Percentiles rank a stretch among this genome's conserved stretches.
Conservation (phyloP, 208 protist species). For the Leishmania aethiopica region DNA sequence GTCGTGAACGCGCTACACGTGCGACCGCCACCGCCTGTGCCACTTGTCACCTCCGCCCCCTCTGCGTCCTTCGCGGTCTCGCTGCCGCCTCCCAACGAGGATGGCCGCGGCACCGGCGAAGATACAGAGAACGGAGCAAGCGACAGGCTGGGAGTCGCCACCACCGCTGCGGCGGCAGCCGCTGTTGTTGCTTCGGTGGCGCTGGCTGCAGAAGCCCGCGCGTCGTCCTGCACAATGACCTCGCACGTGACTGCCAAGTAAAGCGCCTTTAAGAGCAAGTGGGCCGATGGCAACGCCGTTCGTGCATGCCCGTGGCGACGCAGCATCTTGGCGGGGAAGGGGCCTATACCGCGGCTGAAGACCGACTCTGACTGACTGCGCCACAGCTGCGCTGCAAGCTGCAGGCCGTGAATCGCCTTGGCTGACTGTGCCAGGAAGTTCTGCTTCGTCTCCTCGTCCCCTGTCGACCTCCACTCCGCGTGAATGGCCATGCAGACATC, state of each 20-base stretch:
- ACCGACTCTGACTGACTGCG: slow-evolving; percentile 44
- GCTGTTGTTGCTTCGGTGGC: background rate
- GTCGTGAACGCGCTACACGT: slow-evolving; percentile 17
- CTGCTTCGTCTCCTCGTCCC: slow-evolving; percentile 67
- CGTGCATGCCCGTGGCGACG: slow-evolving; percentile 73
- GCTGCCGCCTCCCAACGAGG: background rate
- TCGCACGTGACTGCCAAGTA: slow-evolving; percentile 68
- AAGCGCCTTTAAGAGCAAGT: slow-evolving; percentile 79
- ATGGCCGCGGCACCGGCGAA: background rate
- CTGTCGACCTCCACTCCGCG: slow-evolving; percentile 70
- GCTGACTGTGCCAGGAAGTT: slow-evolving; percentile 82
- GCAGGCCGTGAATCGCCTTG: slow-evolving; percentile 80
- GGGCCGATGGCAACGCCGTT: slow-evolving; percentile 60
- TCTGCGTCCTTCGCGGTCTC: background rate
- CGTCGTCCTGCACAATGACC: slow-evolving; percentile 30
- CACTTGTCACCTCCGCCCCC: background rate
- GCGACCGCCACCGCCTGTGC: slow-evolving; percentile 1
- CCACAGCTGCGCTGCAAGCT: slow-evolving; percentile 81
- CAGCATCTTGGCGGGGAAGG: slow-evolving; percentile 56
- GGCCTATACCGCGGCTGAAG: slow-evolving; percentile 62
- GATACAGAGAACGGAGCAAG: background rate
- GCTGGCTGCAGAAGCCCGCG: background rate
- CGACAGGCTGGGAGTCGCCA: background rate
- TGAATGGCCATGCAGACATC: slow-evolving; percentile 88
- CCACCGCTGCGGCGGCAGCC: background rate